phyloP scores from a whole-genome alignment of 345 rosid genomes.

The Brassica carinata region DNA sequence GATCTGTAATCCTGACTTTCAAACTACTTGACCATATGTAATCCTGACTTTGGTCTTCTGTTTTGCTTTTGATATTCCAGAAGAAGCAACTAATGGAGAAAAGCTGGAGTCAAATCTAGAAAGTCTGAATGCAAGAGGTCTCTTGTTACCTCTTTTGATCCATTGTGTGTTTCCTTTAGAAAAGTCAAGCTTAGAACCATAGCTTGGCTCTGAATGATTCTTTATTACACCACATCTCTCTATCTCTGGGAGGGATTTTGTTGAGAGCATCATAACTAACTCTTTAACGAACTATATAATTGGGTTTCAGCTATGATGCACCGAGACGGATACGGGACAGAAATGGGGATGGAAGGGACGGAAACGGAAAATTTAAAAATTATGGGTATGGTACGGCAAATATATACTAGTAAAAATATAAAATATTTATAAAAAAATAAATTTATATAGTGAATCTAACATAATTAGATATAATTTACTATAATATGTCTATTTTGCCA shows the following conservation, averaged over 20 bases:
- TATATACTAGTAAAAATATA: too few relatives aligned
- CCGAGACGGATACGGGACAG: too few relatives aligned
- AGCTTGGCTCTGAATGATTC: neutral
- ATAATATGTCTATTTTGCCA: too few relatives aligned
- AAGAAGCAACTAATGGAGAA: conserved; percentile 51
- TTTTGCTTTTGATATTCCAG: conserved; percentile 35
- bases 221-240: neutral
- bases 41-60: conserved; percentile 6
- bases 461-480: too few relatives aligned
- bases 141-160: neutral
- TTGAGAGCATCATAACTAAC: neutral
- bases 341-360: too few relatives aligned
- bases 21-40: conserved; percentile 4
- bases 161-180: conserved; percentile 6
- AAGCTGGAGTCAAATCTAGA: conserved; percentile 72
- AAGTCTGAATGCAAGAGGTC: conserved; percentile 76
- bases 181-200: neutral
- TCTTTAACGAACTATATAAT: neutral
- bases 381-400: too few relatives aligned
- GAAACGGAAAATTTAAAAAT: too few relatives aligned
- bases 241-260: neutral
- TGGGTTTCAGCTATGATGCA: too few relatives aligned
- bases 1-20: neutral
- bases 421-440: too few relatives aligned
- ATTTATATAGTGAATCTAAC: too few relatives aligned